Conservation (phyloP, 2,329 filamentous ascomycete species). For the Penicillium occitanis region DNA sequence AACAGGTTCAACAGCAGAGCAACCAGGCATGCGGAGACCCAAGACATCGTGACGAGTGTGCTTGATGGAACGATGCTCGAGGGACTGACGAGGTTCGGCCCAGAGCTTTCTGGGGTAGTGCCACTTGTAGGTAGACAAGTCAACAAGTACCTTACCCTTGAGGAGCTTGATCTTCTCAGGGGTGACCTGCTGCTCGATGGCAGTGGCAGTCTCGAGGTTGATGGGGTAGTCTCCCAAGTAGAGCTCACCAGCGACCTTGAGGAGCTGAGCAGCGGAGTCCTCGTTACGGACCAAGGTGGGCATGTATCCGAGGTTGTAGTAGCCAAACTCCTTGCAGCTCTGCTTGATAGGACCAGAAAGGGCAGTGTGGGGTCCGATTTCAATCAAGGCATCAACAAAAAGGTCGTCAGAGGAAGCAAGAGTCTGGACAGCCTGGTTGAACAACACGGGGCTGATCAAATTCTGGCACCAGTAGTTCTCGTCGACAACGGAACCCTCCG, state of each 20-base stretch:
- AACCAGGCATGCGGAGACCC: slow-evolving; percentile 2
- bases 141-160: slow-evolving; percentile 5
- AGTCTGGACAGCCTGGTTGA: slow-evolving; percentile 7
- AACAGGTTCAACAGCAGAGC: background rate
- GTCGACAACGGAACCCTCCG: background rate
- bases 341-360: slow-evolving; percentile 24
- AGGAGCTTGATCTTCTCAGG: slow-evolving; percentile 2
- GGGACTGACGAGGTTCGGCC: slow-evolving; percentile 13
- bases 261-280: slow-evolving; percentile 5
- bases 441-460: slow-evolving; percentile 17
- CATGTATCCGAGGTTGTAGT: slow-evolving; percentile 6
- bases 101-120: slow-evolving; percentile 9
- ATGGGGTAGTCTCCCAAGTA: slow-evolving; percentile 14
- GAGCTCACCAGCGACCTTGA: slow-evolving; percentile 14
- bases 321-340: slow-evolving; percentile 16
- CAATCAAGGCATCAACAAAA: background rate
- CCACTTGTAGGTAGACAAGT: slow-evolving; percentile 19
- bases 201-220: slow-evolving; percentile 10
- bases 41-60: slow-evolving; percentile 14
- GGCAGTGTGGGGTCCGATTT: slow-evolving; percentile 26
- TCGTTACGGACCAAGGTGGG: slow-evolving; percentile 20
- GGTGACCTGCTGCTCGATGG: background rate
- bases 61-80: background rate
- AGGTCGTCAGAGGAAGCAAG: background rate
- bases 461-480: slow-evolving; percentile 16